Evolutionary conservation across 352 stramenopile genomes (phyloP).

Genomic region (Blastocystis sp.): DNA sequence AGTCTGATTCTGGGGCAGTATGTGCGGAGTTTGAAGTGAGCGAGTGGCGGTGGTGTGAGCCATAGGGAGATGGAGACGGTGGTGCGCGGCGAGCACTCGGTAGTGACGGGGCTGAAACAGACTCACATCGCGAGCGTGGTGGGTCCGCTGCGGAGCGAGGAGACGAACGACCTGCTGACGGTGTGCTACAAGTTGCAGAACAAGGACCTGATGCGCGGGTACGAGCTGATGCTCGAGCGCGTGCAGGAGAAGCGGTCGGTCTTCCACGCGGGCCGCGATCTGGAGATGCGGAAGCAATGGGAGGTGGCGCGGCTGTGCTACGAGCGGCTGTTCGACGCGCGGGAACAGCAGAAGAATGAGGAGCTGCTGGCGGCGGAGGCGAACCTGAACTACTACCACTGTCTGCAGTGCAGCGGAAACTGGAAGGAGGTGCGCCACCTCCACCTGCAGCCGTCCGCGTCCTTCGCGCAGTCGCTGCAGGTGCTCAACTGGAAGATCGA

Average conservation of each 20-base stretch:
- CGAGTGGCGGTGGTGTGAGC: background rate
- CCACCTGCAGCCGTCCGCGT: background rate
- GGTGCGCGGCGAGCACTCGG: background rate
- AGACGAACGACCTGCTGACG: conserved; percentile 24
- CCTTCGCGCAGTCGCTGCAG: background rate
- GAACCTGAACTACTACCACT: conserved; percentile 29
- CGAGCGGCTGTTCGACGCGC: background rate
- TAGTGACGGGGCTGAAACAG: background rate
- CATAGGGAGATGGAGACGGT: conserved; percentile 24
- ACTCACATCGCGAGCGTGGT: background rate
- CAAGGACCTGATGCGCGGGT: background rate
- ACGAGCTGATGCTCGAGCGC: conserved; percentile 21
- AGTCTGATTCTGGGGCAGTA: conserved; percentile 18
- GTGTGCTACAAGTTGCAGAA: conserved; percentile 53
- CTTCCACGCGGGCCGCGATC: conserved; percentile 47
- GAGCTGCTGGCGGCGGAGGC: conserved; percentile 1
- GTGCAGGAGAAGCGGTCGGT: background rate
- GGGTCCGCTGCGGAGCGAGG: background rate
- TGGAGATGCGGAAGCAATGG: conserved; percentile 52
- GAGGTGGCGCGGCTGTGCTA: conserved; percentile 13
- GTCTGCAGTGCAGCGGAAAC: conserved; percentile 8
- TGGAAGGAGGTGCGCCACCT: conserved; percentile 1
- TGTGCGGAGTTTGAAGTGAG: conserved; percentile 15
- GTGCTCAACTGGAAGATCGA: conserved; percentile 62
- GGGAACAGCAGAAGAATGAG: background rate